Evolutionary conservation across 1,139 yeast genomes (phyloP), one percentile per base, ranked within the genome.

Genomic region (Blastobotrys serpentis): DNA sequence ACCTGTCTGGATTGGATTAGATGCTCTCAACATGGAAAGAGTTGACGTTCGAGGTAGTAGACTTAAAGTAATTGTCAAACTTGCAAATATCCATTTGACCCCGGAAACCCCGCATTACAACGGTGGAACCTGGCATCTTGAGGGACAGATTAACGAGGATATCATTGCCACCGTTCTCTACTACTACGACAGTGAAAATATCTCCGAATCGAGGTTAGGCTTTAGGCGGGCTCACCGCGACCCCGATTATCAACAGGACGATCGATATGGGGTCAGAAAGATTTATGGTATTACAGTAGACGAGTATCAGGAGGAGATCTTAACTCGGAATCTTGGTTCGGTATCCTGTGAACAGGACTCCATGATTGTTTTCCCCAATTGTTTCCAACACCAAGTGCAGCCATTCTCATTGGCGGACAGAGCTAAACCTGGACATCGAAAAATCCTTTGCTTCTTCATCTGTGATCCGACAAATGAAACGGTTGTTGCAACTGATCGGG

Each of bases 71-170:
- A 70, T 73, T 45, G 72, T 68, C 13, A 73, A 73, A 54, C 48
- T 73, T 51, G 75, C 77, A 19, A 68, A 71, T 52, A 74, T 74
- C 48, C 44, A 48, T 43, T 19, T 46, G 21, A 72, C 75, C 2
- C 77, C 78, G 0, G 74, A 72, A 39, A 65, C 65, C 16, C 74
- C 76, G 8, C 49, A 40, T 2, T 74, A 74, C 47, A 46, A 56
- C 1, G 78, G 78, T 4, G 77, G 78, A 0, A 54, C 72, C 2
- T 74, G 78, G 78, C 78, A 74, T 48, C 67, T 73, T 0, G 78
- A 74, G 55, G 78, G 77, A 1, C 64, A 71, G 2, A 63, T 67
- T 39, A 69, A 69, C 51, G 78, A 74, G 56, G 72, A 71, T 52
- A 74, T 74, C 42, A 68, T 74, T 2, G 76, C 75, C 1, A 72